Percentiles rank a stretch among this genome's conserved stretches.
Evolutionary conservation across 2,329 filamentous ascomycete species (phyloP).

Genomic region (Hortaea sp.): DNA sequence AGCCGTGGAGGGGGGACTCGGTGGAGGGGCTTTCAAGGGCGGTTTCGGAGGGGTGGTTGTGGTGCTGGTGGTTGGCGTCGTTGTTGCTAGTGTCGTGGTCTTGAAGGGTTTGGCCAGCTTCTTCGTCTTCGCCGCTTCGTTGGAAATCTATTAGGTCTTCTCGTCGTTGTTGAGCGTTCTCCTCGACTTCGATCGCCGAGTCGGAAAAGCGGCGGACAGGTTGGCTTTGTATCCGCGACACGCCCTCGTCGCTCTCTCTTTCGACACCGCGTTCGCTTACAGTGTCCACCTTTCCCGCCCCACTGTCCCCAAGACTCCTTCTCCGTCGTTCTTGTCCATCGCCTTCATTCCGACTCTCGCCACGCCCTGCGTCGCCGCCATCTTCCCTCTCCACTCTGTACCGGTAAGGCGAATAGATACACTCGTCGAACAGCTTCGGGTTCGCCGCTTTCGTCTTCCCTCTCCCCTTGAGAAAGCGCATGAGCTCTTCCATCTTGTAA

Average conservation of each 20-base stretch:
- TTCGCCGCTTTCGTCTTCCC: constrained; percentile 66
- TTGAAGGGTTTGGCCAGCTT: background rate
- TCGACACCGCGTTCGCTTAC: constrained; percentile 5
- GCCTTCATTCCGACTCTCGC: constrained; percentile 24
- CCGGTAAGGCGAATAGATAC: constrained; percentile 88
- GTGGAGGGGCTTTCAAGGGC: background rate
- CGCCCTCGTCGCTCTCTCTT: constrained; percentile 10
- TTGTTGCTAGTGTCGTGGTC: background rate
- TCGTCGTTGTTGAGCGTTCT: constrained; percentile 28
- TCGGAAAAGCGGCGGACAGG: constrained; percentile 59
- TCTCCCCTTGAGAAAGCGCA: constrained; percentile 82
- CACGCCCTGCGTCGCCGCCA: background rate
- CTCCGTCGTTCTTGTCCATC: constrained; percentile 9
- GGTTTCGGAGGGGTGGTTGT: background rate
- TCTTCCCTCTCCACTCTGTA: constrained; percentile 42
- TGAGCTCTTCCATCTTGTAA: constrained; percentile 80
- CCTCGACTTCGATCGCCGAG: constrained; percentile 59
- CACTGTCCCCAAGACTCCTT: constrained; percentile 1
- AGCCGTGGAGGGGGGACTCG: background rate
- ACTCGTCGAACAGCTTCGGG: constrained; percentile 93
- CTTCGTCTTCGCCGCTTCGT: constrained; percentile 1
- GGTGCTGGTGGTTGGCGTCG: background rate
- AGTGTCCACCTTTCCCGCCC: background rate
- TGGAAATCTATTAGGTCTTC: constrained; percentile 28
- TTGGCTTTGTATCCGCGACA: constrained; percentile 25